Conservation (phyloP, 2,329 filamentous ascomycete genomes). For the Hyphodiscus sp. region DNA sequence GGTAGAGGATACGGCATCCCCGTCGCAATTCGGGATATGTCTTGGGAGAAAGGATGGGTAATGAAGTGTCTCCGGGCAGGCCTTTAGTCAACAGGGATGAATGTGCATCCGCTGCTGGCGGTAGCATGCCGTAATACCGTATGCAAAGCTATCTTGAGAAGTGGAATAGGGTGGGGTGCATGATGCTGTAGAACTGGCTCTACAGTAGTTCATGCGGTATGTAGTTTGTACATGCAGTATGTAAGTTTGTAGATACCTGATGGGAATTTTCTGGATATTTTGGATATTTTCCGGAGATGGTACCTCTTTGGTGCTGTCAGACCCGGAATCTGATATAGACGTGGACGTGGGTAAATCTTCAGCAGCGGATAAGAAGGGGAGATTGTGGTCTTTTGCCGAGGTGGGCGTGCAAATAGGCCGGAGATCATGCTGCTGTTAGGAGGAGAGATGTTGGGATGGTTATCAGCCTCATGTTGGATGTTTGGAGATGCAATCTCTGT, state of each 20-base stretch:
- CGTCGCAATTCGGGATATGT: conserved; percentile 9
- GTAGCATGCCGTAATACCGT: too few relatives aligned
- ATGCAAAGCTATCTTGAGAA: neutral
- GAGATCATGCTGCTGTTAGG: neutral
- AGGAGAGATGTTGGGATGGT: neutral
- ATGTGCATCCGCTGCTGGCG: neutral
- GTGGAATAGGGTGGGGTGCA: conserved; percentile 12
- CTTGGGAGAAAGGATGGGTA: too few relatives aligned
- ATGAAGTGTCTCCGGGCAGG: too few relatives aligned
- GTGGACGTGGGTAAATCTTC: neutral
- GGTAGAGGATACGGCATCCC: conserved; percentile 1
- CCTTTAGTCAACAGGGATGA: neutral
- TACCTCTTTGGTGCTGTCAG: too few relatives aligned
- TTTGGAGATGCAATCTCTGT: too few relatives aligned
- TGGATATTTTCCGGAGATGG: conserved; percentile 6
- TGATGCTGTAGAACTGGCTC: neutral
- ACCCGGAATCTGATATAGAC: conserved; percentile 5
- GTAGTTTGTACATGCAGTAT: neutral
- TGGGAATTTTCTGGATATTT: neutral
- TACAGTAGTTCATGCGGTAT: neutral
- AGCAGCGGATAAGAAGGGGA: neutral
- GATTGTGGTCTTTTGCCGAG: neutral
- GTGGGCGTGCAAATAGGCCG: neutral
- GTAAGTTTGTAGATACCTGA: neutral
- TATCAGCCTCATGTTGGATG: neutral